A percentile compares a stretch with the other conserved stretches of the same genome.
phyloP scores from a whole-genome alignment of 176 grass and related monocot genomes.

The Otatea glauca region DNA sequence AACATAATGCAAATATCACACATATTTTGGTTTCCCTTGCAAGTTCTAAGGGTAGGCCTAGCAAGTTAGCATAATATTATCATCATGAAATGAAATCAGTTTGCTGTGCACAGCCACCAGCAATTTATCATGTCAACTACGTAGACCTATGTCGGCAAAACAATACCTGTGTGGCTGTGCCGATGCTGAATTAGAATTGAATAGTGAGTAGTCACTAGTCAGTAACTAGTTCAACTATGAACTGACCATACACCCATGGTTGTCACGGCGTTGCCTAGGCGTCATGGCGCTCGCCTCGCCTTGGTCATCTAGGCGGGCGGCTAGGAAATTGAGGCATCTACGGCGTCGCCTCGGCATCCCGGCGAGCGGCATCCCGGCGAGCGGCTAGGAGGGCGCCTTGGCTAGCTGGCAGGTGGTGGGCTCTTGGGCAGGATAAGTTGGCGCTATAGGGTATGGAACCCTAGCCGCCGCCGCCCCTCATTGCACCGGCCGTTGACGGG shows the following conservation, averaged over 20 bases:
- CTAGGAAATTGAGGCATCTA: no score
- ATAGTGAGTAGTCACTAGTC: not conserved
- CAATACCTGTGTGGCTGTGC: not conserved
- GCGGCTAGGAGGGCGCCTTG: no score
- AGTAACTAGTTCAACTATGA: not conserved
- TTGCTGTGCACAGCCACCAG: not conserved
- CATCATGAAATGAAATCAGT: not conserved
- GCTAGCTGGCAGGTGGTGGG: no score
- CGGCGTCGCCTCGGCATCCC: no score
- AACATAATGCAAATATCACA: slow-evolving; percentile 4
- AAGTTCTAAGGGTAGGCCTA: not conserved
- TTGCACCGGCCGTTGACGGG: no score
- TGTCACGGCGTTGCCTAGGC: no score
- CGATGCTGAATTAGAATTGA: not conserved
- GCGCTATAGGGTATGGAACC: no score
- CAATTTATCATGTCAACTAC: slow-evolving; percentile 7
- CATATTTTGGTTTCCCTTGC: not conserved
- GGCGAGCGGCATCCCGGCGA: no score
- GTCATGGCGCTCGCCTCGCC: no score
- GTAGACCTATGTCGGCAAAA: slow-evolving; percentile 5
- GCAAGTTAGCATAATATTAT: not conserved
- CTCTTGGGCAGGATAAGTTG: no score
- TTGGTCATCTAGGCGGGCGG: no score
- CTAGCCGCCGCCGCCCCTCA: no score
- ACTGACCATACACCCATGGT: not conserved